These are phyloP conservation scores for Candida vaughaniae DNA, from an alignment of 805 yeast species.

Conservation along the genomic window DNA sequence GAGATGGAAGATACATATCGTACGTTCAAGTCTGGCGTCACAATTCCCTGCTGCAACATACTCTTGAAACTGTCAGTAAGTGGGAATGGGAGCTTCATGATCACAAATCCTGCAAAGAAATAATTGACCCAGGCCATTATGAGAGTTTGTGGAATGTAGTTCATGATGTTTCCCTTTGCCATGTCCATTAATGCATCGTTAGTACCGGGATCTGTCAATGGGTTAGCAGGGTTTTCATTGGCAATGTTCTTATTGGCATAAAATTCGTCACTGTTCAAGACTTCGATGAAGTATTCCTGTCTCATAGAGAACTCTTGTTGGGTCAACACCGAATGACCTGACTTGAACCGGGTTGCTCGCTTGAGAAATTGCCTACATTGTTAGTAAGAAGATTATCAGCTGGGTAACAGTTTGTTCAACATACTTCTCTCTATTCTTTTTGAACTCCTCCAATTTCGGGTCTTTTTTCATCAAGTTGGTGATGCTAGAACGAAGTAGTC, in stretches of 20 bases:
- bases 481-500: conserved; percentile 69
- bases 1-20: conserved; percentile 92
- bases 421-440: conserved; percentile 39
- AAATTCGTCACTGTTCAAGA: conserved; percentile 53
- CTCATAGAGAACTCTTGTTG: conserved; percentile 52
- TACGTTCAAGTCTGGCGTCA: conserved; percentile 81
- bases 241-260: conserved; percentile 47
- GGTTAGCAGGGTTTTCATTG: conserved; percentile 48
- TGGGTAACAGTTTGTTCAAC: conserved; percentile 11
- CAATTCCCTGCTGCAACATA: conserved; percentile 87
- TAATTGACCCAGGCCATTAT: conserved; percentile 96
- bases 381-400: conserved; percentile 2
- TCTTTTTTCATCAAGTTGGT: conserved; percentile 59
- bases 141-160: conserved; percentile 85
- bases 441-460: conserved; percentile 53
- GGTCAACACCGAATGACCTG: conserved; percentile 53
- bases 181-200: conserved; percentile 72
- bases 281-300: conserved; percentile 46
- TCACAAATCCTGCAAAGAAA: conserved; percentile 87
- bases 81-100: conserved; percentile 83
- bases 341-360: conserved; percentile 57
- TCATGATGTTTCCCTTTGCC: conserved; percentile 80
- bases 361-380: conserved; percentile 52
- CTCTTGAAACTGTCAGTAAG: conserved; percentile 84
- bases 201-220: conserved; percentile 67